Evolutionary conservation across 768 basidiomycete species (phyloP), one percentile per base, ranked within the genome.

Genomic region (Cubamyces sp.): DNA sequence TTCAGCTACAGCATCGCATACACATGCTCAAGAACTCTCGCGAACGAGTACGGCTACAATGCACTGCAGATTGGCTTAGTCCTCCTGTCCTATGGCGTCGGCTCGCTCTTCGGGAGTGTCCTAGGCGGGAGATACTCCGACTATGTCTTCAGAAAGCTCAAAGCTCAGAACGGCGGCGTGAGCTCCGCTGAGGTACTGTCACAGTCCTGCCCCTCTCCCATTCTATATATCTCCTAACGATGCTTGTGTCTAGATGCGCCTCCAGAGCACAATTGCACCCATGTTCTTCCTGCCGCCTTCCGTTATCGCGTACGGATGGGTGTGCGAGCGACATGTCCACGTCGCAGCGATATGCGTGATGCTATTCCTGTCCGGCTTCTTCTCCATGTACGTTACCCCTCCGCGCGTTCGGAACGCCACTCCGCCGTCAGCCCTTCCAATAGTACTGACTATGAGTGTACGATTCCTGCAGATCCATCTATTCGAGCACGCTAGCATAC

Each of bases 291-390:
- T 87, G 18, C 88, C 94, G 7, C 80, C 80, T 0, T 81, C 81
- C 15, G 81, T 88, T 39, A 64, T 91, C 40, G 86, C 80, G 0
- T 91, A 91, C 69, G 94, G 83, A 3, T 96, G 93, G 94, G 79
- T 87, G 5, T 84, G 81, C 50, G 75, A 88, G 57, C 71, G 86
- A 61, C 84, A 84, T 40, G 78, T 86, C 3, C 80, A 89, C 67
- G 76, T 94, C 42, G 81, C 87, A 0, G 88, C 81, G 0, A 78
- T 93, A 21, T 87, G 91, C 70, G 79, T 91, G 7, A 80, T 86
- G 70, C 78, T 96, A 14, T 91, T 94, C 74, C 68, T 86, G 40
- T 78, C 82, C 18, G 94, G 93, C 15, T 88, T 92, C 69, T 83
- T 87, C 63, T 80, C 85, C 8, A 87, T 92, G 91, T 92, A 63